Base-by-base conservation (phyloP, 2,329 filamentous ascomycete genomes). In the Aspergillus proliferans region DNA sequence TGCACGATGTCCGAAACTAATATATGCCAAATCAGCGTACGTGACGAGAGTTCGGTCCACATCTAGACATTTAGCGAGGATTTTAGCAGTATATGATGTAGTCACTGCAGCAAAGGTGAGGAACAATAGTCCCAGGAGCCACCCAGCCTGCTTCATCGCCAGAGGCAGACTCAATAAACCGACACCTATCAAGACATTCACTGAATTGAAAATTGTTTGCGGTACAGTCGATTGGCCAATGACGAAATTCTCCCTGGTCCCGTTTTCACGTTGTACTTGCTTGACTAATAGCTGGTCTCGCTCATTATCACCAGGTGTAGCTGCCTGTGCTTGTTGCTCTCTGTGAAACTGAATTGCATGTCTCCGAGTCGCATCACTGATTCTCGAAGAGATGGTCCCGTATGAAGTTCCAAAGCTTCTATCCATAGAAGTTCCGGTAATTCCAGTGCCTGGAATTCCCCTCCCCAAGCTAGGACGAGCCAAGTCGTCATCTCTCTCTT, bases 201-300 rank as follows among this genome's bases (percentile, higher is more conserved):
- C 92, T 3, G 89, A 94, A 71, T 98, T 98, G 76, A 97, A 95
- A 53, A 96, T 81, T 6, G 92, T 97, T 72, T 97, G 92, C 0
- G 90, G 90, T 14, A 97, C 77, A 1, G 92, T 98, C n/a, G 89
- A 95, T 72, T 94, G 90, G 36, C 92, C 92, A 53, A 95, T 86
- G 2, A 95, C 84, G 2, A 92, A 81, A 58, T 92, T 81, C 48
- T 95, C 82, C 43, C 92, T 81, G 62, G 86, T 89, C 39, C 93
- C 89, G 57, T 93, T 89, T 59, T 81, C 77, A 55, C 93, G 87
- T 65, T 94, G 87, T 10, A 95, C 80, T 67, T 91, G 87, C 71
- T 90, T 92, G 47, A 96, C 85, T n/a, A 95, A 73, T 48, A 96
- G 78, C 2, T 88, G 87, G 56, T 87, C 83, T 28, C 80, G 76